Evolutionary conservation across 2,329 filamentous ascomycete species (phyloP).

Genomic region (Xylariaceae sp.): DNA sequence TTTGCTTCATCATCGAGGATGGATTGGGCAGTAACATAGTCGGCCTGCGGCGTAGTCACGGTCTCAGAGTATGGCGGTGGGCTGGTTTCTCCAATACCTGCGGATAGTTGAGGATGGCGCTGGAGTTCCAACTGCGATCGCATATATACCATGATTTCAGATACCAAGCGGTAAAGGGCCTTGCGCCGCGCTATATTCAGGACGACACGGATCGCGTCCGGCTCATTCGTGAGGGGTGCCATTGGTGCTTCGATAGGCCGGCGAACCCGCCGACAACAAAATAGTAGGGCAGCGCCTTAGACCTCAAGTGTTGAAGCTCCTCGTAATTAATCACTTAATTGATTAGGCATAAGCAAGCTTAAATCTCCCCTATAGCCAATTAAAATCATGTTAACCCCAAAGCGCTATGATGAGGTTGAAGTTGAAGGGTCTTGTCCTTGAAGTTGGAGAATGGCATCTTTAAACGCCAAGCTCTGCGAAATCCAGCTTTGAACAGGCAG

Average conservation of each 20-base stretch:
- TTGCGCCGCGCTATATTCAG: constrained; percentile 59
- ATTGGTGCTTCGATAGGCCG: constrained; percentile 40
- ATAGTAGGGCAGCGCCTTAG: too few relatives aligned
- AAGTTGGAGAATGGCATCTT: too few relatives aligned
- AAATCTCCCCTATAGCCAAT: too few relatives aligned
- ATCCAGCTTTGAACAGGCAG: too few relatives aligned
- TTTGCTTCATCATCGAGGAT: constrained; percentile 7
- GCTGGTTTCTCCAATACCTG: constrained; percentile 2
- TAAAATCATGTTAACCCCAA: too few relatives aligned
- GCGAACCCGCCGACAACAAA: too few relatives aligned
- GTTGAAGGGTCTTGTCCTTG: too few relatives aligned
- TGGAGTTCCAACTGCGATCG: constrained; percentile 54
- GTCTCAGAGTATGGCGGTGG: constrained; percentile 33
- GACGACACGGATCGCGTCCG: constrained; percentile 60
- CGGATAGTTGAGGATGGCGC: constrained; percentile 19
- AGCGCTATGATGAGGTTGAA: too few relatives aligned
- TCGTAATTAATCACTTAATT: too few relatives aligned
- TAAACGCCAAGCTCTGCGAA: too few relatives aligned
- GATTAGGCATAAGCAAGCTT: too few relatives aligned
- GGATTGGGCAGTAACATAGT: constrained; percentile 14
- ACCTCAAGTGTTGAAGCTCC: too few relatives aligned
- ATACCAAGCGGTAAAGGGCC: constrained; percentile 56
- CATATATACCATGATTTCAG: constrained; percentile 61
- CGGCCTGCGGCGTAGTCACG: constrained; percentile 18
- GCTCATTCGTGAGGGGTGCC: constrained; percentile 61